phyloP scores from a whole-genome alignment of 2,329 filamentous ascomycete genomes.

The Cyphellophora europaea region DNA sequence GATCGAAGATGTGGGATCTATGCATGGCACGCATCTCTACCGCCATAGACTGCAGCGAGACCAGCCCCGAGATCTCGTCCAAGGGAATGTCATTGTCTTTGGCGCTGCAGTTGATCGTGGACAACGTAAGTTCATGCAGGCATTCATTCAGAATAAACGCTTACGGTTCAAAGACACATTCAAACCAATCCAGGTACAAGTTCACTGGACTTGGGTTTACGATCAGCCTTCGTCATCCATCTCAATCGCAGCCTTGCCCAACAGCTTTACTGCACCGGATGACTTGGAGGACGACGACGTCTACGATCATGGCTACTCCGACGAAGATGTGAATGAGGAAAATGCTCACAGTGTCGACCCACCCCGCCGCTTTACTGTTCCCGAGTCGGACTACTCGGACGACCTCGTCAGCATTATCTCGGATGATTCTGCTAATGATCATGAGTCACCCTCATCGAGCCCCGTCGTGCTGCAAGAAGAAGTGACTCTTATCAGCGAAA shows the following conservation, averaged over 20 bases:
- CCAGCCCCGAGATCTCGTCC: slow-evolving; percentile 21
- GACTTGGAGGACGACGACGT: not conserved
- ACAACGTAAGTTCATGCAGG: slow-evolving; percentile 10
- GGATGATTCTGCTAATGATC: slow-evolving; percentile 3
- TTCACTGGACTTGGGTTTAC: not conserved
- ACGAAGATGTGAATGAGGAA: slow-evolving; percentile 2
- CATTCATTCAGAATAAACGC: not conserved
- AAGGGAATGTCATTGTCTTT: slow-evolving; percentile 34
- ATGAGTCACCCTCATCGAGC: slow-evolving; percentile 11
- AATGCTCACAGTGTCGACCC: not conserved
- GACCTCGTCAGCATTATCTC: slow-evolving; percentile 6
- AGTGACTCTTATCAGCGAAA: not conserved
- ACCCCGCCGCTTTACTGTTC: slow-evolving; percentile 11
- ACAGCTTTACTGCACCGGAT: no score
- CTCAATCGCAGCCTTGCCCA: no score
- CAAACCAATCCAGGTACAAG: not conserved
- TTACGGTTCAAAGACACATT: not conserved
- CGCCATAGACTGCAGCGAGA: slow-evolving; percentile 29
- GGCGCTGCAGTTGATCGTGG: slow-evolving; percentile 42
- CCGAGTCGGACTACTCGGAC: slow-evolving; percentile 12
- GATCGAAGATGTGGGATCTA: slow-evolving; percentile 48
- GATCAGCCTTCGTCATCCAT: no score
- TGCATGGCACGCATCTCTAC: slow-evolving; percentile 54
- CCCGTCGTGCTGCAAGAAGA: slow-evolving; percentile 2
- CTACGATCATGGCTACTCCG: no score